Conservation (phyloP, 129 eudicot species). For the Lactuca sativa region DNA sequence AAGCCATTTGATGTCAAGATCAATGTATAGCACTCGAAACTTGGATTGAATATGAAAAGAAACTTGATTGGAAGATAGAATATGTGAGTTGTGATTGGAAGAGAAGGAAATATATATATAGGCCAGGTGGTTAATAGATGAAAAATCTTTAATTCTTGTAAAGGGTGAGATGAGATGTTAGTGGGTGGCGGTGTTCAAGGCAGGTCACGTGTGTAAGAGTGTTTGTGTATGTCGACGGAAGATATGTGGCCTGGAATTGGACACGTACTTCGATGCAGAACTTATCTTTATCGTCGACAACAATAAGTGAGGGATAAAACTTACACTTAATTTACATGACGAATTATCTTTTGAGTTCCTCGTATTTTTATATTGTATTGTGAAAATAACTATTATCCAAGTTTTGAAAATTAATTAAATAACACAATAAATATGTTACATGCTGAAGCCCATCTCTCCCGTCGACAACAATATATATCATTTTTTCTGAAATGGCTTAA, state of each 20-base stretch:
- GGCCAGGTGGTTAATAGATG: not conserved
- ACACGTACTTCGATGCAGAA: not conserved
- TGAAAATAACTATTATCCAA: too few species aligned
- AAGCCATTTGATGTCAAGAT: slow-evolving; percentile 25
- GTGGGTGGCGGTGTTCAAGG: not conserved
- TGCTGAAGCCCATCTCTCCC: too few species aligned
- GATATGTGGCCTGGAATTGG: not conserved
- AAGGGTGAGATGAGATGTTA: not conserved
- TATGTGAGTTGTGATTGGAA: not conserved
- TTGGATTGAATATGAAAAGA: not conserved
- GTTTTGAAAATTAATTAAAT: too few species aligned
- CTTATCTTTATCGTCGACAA: not conserved
- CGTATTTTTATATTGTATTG: too few species aligned
- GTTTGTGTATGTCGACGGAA: not conserved
- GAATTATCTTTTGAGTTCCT: too few species aligned
- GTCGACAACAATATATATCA: too few species aligned
- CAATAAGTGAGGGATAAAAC: not conserved
- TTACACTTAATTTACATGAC: too few species aligned
- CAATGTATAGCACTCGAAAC: too few species aligned
- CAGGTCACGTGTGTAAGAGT: not conserved
- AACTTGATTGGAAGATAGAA: not conserved
- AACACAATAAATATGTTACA: too few species aligned
- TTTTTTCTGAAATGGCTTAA: too few species aligned
- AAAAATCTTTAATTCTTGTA: not conserved
- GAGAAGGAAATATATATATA: not conserved